Evolutionary conservation across 805 yeast species (phyloP).

Genomic region (Metschnikowia gruessii): DNA sequence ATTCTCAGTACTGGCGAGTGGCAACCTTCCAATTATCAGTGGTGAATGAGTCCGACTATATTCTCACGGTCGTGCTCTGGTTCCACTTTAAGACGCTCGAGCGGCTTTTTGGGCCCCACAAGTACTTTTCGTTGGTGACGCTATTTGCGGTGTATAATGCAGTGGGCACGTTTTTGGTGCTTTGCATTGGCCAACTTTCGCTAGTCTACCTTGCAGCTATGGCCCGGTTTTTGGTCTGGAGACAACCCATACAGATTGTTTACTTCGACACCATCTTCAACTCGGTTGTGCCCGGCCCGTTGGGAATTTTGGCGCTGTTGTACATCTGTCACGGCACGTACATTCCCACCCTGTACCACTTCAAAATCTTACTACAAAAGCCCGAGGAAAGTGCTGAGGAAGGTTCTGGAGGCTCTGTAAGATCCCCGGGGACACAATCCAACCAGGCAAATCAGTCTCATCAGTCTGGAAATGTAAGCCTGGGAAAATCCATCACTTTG

Average conservation of each 20-base stretch:
- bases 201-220: slow-evolving; percentile 37
- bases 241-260: slow-evolving; percentile 6
- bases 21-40: slow-evolving; percentile 49
- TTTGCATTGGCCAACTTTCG: slow-evolving; percentile 42
- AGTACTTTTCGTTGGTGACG: slow-evolving; percentile 46
- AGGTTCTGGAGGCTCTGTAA: too few relatives aligned
- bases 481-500: slow-evolving; percentile 17
- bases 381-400: background rate
- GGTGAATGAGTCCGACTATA: slow-evolving; percentile 57
- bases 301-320: slow-evolving; percentile 39
- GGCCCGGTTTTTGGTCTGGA: slow-evolving; percentile 1
- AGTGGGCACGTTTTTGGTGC: slow-evolving; percentile 33
- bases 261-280: slow-evolving; percentile 33
- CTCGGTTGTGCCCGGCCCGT: slow-evolving; percentile 38
- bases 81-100: slow-evolving; percentile 55
- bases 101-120: slow-evolving; percentile 54
- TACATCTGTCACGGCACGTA: slow-evolving; percentile 37
- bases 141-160: slow-evolving; percentile 49
- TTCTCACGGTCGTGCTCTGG: slow-evolving; percentile 44
- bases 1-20: slow-evolving; percentile 58
- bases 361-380: slow-evolving; percentile 28
- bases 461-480: background rate
- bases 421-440: too few relatives aligned
- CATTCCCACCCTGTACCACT: slow-evolving; percentile 36
- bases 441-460: too few relatives aligned